Base-by-base conservation (phyloP, 2,329 filamentous ascomycete species). In the Pyrenophora graminea region DNA sequence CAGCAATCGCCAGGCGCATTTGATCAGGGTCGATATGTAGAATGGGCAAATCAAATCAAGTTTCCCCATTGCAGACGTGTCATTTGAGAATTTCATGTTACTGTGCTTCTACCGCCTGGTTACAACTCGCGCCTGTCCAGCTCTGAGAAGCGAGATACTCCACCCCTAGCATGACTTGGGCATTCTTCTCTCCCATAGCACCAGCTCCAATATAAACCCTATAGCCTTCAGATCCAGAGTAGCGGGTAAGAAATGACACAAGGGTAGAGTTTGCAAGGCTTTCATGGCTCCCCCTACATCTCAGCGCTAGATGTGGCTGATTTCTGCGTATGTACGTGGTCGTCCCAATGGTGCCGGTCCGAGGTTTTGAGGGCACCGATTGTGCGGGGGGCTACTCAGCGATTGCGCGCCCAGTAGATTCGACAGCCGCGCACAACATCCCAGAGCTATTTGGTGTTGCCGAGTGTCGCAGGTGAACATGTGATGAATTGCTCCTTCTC, bases 71-170 rank as follows among this genome's bases (percentile, higher is more conserved):
- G 30, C 31, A 32, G 19, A 34, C 19, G n/a, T 45, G 32, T 38
- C 13, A 19, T 44, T 44, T 17, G 13, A 13, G 39, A 52, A 55
- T 41, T 19, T 45, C 38, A 36, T 31, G 32, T 40, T 45, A 40
- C n/a, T 8, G 7, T 34, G 19, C 31, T 39, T 27, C 30, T 39
- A 15, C 19, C 31, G 18, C 37, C 9, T 27, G 23, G 37, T 21
- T 33, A 37, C 23, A 27, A 21, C 27, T 48, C 36, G 39, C 19
- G 31, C 13, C 30, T 15, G 15, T 36, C 18, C 33, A 38, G 25
- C 40, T 21, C 13, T 27, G 18, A 25, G 18, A 25, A 36, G 18
- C 40, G 23, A 25, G 18, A 39, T 34, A 17, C 4, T 19, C 40
- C 32, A 15, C 31, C n/a, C 25, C 31, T 32, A 25, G 39, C 23